phyloP scores from a whole-genome alignment of 805 yeast genomes.

The Candida ovalis region DNA sequence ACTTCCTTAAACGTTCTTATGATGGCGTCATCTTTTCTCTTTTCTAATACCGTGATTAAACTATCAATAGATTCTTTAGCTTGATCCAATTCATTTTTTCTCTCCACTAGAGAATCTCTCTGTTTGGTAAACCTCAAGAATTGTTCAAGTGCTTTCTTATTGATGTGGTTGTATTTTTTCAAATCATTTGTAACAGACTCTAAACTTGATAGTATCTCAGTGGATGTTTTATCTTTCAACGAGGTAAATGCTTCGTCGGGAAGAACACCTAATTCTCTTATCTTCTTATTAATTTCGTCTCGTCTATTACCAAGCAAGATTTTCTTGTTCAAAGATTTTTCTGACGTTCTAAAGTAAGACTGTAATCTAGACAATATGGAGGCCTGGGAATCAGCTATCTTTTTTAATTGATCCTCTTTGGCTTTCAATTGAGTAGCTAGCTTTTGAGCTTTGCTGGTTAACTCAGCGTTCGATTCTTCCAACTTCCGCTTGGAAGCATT shows the following conservation, averaged over 20 bases:
- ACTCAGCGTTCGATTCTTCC: conserved; percentile 26
- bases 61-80: conserved; percentile 72
- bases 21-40: conserved; percentile 81
- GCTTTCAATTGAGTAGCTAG: conserved; percentile 30
- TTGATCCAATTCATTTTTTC: conserved; percentile 64
- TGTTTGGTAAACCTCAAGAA: conserved; percentile 69
- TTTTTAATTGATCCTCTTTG: conserved; percentile 38
- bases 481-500: conserved; percentile 17
- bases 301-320: conserved; percentile 56
- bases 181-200: conserved; percentile 54
- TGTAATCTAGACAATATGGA: conserved; percentile 53
- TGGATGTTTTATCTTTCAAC: conserved; percentile 42
- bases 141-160: conserved; percentile 87
- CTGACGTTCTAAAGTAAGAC: conserved; percentile 57
- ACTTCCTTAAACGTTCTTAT: conserved; percentile 74
- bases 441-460: conserved; percentile 29
- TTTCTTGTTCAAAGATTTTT: conserved; percentile 60
- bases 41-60: conserved; percentile 64
- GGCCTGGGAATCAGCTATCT: conserved; percentile 56
- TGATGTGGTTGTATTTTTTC: conserved; percentile 68
- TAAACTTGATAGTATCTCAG: conserved; percentile 49
- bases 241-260: conserved; percentile 77
- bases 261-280: conserved; percentile 81
- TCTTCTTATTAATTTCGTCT: conserved; percentile 67
- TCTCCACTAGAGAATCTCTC: conserved; percentile 56